Evolutionary conservation across 371 early-diverging fungal species (phyloP).

Genomic region (Choanephora cucurbitarum): DNA sequence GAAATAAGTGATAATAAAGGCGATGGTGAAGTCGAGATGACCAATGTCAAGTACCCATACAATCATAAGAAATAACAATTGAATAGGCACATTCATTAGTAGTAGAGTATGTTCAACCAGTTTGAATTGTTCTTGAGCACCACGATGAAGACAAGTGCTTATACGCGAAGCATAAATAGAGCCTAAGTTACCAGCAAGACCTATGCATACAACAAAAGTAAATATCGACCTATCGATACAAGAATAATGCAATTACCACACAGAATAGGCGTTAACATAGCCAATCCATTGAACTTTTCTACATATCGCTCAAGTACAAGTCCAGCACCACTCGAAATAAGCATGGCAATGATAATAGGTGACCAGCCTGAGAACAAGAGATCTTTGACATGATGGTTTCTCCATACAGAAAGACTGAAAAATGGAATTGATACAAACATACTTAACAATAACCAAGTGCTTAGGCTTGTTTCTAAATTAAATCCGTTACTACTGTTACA

Average conservation of each 20-base stretch:
- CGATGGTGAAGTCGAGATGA: conserved; percentile 41
- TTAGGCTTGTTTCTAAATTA: conserved; percentile 45
- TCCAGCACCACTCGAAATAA: conserved; percentile 84
- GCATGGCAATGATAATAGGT: conserved; percentile 77
- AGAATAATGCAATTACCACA: conserved; percentile 46
- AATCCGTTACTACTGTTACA: background rate
- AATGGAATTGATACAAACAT: conserved; percentile 58
- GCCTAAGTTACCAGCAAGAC: conserved; percentile 77
- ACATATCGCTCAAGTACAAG: conserved; percentile 80
- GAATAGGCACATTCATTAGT: conserved; percentile 75
- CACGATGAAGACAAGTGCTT: conserved; percentile 77
- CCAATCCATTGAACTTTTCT: conserved; percentile 72
- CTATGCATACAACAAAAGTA: conserved; percentile 10
- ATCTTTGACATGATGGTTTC: conserved; percentile 63
- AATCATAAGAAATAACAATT: conserved; percentile 65
- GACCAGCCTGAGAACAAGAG: conserved; percentile 80
- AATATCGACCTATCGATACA: background rate
- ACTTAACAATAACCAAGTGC: conserved; percentile 44
- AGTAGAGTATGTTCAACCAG: conserved; percentile 62
- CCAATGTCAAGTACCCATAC: conserved; percentile 63
- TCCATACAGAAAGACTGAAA: conserved; percentile 55
- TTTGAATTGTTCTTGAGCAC: conserved; percentile 55
- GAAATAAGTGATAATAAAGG: conserved; percentile 46
- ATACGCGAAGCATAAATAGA: conserved; percentile 85
- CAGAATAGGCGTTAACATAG: conserved; percentile 74